These are phyloP conservation scores for Aspergillus cristatus DNA, from an alignment of 495 filamentous ascomycete genomes.

Conservation along the genomic window DNA sequence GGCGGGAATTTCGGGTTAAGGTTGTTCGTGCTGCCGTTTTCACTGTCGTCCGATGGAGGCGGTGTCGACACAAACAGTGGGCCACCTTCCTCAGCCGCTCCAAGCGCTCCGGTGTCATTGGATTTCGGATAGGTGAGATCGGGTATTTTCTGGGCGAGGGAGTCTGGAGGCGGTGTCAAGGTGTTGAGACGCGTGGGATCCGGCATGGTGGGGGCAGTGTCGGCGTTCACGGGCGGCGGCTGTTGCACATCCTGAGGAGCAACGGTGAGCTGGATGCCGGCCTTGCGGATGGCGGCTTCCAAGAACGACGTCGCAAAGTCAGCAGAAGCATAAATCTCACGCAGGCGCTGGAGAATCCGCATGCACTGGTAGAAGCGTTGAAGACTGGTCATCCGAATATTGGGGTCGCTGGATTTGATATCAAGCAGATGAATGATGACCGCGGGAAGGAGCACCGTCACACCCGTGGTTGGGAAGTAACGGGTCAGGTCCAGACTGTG, in stretches of 20 bases:
- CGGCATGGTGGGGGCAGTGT: slow-evolving; percentile 11
- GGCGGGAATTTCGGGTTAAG: slow-evolving; percentile 24
- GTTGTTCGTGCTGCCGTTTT: slow-evolving; percentile 38
- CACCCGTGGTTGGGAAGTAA: slow-evolving; percentile 77
- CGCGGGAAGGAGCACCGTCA: slow-evolving; percentile 80
- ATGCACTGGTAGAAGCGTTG: slow-evolving; percentile 80
- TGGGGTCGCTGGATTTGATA: slow-evolving; percentile 67
- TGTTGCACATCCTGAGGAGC: slow-evolving; percentile 30
- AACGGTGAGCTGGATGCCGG: slow-evolving; percentile 49
- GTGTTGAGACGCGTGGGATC: slow-evolving; percentile 21
- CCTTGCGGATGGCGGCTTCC: slow-evolving; percentile 74
- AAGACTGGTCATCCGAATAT: slow-evolving; percentile 56
- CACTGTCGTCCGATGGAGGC: slow-evolving; percentile 35
- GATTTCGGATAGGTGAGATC: slow-evolving; percentile 33
- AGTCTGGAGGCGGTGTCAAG: slow-evolving; percentile 37
- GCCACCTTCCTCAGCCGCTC: slow-evolving; percentile 12
- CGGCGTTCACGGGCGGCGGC: no score
- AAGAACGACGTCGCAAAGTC: slow-evolving; percentile 82
- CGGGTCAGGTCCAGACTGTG: slow-evolving; percentile 58
- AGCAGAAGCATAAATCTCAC: slow-evolving; percentile 77
- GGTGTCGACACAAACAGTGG: slow-evolving; percentile 32
- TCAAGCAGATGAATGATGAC: slow-evolving; percentile 88
- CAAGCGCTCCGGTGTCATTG: slow-evolving; percentile 7
- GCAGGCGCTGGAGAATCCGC: slow-evolving; percentile 68
- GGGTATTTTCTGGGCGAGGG: slow-evolving; percentile 34